Conservation (phyloP, 495 filamentous ascomycete genomes). For the Clohesyomyces aquaticus region DNA sequence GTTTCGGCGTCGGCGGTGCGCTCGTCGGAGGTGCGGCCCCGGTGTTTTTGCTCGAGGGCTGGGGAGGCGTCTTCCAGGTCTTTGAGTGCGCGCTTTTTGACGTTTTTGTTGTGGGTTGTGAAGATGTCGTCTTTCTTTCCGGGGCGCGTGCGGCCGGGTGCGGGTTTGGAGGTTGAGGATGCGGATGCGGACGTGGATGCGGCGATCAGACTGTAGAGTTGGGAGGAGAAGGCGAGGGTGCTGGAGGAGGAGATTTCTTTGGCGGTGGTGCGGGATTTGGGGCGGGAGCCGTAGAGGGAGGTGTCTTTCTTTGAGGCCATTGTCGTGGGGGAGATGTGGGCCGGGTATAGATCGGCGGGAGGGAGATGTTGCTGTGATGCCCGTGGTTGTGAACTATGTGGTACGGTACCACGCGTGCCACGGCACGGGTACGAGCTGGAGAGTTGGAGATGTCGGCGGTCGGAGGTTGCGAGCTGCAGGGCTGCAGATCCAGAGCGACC, state of each 20-base stretch:
- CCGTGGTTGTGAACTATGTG: too few species aligned
- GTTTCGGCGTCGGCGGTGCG: conserved; percentile 45
- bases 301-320: conserved; percentile 60
- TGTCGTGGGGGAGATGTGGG: conserved; percentile 1
- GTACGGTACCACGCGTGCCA: too few species aligned
- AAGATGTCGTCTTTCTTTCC: conserved; percentile 75
- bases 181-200: too few species aligned
- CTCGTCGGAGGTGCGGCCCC: conserved; percentile 49
- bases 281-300: conserved; percentile 73
- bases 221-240: conserved; percentile 72
- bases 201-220: conserved; percentile 42
- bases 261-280: conserved; percentile 55
- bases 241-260: conserved; percentile 69
- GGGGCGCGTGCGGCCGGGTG: conserved; percentile 64
- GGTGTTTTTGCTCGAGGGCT: conserved; percentile 47
- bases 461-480: conserved; percentile 13
- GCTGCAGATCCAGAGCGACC: background rate
- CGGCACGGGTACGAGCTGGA: too few species aligned
- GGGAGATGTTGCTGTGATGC: conserved; percentile 9
- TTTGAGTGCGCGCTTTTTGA: conserved; percentile 63
- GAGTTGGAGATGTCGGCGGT: too few species aligned
- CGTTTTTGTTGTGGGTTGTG: conserved; percentile 68
- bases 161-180: conserved; percentile 45
- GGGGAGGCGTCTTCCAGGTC: conserved; percentile 53
- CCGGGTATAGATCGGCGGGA: conserved; percentile 1